These are phyloP conservation scores for Fusarium agapanthi DNA, from an alignment of 2,329 filamentous ascomycete species.

Conservation along the genomic window DNA sequence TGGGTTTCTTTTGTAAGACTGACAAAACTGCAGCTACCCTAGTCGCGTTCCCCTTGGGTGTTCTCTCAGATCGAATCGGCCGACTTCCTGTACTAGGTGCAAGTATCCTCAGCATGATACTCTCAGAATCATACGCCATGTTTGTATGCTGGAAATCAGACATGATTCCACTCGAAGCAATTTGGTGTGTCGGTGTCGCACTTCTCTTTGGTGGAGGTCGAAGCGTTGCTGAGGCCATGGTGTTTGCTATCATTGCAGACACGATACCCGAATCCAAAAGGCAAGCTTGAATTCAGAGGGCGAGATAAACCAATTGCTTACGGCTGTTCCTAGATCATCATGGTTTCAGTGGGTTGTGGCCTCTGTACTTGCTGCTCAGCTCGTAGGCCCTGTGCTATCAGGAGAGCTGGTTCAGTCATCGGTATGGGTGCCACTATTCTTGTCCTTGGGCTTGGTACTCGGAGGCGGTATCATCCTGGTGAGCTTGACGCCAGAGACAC, in stretches of 20 bases:
- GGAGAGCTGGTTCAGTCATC: constrained; percentile 21
- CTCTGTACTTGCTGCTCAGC: constrained; percentile 33
- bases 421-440: constrained; percentile 34
- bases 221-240: constrained; percentile 41
- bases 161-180: constrained; percentile 32
- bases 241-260: constrained; percentile 42
- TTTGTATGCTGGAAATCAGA: constrained; percentile 32
- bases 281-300: not conserved
- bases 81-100: constrained; percentile 38
- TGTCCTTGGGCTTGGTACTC: constrained; percentile 31
- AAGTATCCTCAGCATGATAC: constrained; percentile 37
- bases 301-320: not conserved
- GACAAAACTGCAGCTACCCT: constrained; percentile 26
- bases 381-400: constrained; percentile 33
- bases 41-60: constrained; percentile 34
- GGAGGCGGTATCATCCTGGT: constrained; percentile 25
- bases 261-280: constrained; percentile 18
- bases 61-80: constrained; percentile 37
- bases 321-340: constrained; percentile 16
- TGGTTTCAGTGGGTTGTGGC: constrained; percentile 40
- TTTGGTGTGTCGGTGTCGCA: constrained; percentile 37
- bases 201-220: constrained; percentile 40
- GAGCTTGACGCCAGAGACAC: constrained; percentile 35
- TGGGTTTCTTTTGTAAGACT: not conserved
- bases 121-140: constrained; percentile 35